phyloP scores from a whole-genome alignment of 2,329 filamentous ascomycete species.

The Diaporthe australafricana region DNA sequence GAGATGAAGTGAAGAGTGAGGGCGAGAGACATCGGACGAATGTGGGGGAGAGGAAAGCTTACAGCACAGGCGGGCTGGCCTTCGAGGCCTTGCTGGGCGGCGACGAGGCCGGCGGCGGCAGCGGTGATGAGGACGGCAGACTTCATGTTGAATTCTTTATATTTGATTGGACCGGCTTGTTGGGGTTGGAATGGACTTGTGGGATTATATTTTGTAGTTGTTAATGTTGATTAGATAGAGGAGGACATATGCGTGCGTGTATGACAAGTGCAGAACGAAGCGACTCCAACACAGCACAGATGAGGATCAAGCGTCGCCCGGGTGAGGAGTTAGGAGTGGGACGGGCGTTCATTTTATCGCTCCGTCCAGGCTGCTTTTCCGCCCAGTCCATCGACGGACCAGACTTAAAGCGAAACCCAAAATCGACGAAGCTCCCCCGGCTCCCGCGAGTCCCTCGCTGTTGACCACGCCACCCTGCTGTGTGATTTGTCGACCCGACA shows the following conservation, averaged over 20 bases:
- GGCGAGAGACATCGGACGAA: neutral
- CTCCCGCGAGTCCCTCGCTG: neutral
- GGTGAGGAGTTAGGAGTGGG: neutral
- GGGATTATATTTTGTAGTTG: neutral
- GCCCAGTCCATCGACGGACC: slow-evolving; percentile 11
- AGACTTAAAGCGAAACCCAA: slow-evolving; percentile 40
- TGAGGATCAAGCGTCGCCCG: neutral
- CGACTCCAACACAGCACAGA: neutral
- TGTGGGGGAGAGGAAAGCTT: slow-evolving; percentile 36
- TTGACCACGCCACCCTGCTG: slow-evolving; percentile 17
- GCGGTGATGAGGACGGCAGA: slow-evolving; percentile 41
- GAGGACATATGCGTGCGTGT: neutral
- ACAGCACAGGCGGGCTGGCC: slow-evolving; percentile 52
- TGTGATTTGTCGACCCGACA: slow-evolving; percentile 19
- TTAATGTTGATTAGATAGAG: neutral
- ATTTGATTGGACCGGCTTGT: neutral
- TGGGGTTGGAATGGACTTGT: neutral
- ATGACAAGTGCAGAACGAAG: neutral
- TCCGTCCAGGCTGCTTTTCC: neutral
- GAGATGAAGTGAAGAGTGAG: neutral
- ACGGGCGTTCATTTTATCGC: neutral
- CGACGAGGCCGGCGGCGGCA: slow-evolving; percentile 43
- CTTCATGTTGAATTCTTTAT: slow-evolving; percentile 45
- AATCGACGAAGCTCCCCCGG: slow-evolving; percentile 38
- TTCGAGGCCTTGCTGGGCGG: slow-evolving; percentile 49